A percentile compares a stretch with the other conserved stretches of the same genome.
Evolutionary conservation across 768 basidiomycete genomes (phyloP).

Genomic region (Boletellus ananas): DNA sequence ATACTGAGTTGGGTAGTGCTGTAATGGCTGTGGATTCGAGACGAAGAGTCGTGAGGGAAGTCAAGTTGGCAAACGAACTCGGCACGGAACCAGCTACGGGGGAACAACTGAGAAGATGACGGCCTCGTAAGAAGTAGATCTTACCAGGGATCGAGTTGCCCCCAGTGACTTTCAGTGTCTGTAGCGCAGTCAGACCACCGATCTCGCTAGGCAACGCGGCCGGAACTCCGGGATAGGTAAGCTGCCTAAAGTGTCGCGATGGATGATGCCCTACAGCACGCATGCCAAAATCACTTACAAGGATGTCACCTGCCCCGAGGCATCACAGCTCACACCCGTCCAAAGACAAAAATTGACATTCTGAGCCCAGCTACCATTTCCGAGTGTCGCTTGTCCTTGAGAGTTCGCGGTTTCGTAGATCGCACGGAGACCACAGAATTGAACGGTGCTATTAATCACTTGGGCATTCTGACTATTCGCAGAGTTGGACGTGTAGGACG

Average conservation of each 20-base stretch:
- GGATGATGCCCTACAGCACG: background rate
- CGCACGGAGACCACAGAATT: conserved; percentile 47
- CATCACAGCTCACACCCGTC: conserved; percentile 44
- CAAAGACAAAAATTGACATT: conserved; percentile 45
- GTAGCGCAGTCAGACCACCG: conserved; percentile 37
- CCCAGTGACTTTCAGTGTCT: conserved; percentile 38
- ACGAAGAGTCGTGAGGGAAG: conserved; percentile 37
- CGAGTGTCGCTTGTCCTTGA: conserved; percentile 37
- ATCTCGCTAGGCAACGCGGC: conserved; percentile 40
- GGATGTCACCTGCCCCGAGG: conserved; percentile 36
- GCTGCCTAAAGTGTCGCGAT: conserved; percentile 22
- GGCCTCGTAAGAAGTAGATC: conserved; percentile 5
- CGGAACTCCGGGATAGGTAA: conserved; percentile 48
- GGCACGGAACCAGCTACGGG: conserved; percentile 41
- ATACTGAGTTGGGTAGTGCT: conserved; percentile 32
- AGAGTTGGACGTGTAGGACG: conserved; percentile 25
- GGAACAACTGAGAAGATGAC: background rate
- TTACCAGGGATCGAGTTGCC: conserved; percentile 41
- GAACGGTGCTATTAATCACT: conserved; percentile 34
- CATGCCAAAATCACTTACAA: conserved; percentile 33
- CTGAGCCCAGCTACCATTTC: conserved; percentile 43
- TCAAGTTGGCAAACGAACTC: conserved; percentile 34
- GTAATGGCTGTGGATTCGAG: conserved; percentile 40
- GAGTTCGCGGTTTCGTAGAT: conserved; percentile 38
- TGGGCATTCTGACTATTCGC: conserved; percentile 34